These are phyloP conservation scores for Lepiota subincarnata DNA, from an alignment of 768 basidiomycete genomes.

Conservation along the genomic window DNA sequence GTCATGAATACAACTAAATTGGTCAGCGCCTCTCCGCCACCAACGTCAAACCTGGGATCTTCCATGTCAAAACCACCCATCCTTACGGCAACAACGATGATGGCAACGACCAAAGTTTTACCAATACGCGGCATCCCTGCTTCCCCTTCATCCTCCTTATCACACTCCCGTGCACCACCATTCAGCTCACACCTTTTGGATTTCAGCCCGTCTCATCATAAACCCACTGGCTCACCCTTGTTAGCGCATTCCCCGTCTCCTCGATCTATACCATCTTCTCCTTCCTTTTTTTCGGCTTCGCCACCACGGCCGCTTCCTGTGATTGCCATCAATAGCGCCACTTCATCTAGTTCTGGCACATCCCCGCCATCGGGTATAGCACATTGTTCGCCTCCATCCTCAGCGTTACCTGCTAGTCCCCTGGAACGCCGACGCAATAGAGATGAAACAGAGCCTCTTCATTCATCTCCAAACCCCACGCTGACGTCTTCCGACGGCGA, in stretches of 20 bases:
- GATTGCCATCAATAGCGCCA: slow-evolving; percentile 1
- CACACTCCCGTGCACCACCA: background rate
- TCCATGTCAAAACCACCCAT: slow-evolving; percentile 3
- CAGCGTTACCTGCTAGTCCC: too few species aligned
- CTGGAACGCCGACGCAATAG: too few species aligned
- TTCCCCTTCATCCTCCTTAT: background rate
- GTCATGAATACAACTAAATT: slow-evolving; percentile 10
- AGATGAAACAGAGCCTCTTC: too few species aligned
- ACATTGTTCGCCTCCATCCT: too few species aligned
- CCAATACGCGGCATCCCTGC: slow-evolving; percentile 4
- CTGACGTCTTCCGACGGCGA: too few species aligned
- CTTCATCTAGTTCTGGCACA: background rate
- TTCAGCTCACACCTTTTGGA: too few species aligned
- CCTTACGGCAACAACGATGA: background rate
- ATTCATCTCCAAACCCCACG: too few species aligned
- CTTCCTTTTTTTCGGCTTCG: background rate
- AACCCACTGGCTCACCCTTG: too few species aligned
- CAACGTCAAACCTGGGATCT: background rate
- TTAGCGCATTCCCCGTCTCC: background rate
- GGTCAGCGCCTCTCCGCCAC: slow-evolving; percentile 3
- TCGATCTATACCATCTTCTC: background rate
- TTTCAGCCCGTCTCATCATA: too few species aligned
- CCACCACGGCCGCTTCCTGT: background rate
- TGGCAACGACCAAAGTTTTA: background rate
- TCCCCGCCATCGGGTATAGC: too few species aligned